Base-by-base conservation (phyloP, 306 rosid genomes). In the Vigna mungo region DNA sequence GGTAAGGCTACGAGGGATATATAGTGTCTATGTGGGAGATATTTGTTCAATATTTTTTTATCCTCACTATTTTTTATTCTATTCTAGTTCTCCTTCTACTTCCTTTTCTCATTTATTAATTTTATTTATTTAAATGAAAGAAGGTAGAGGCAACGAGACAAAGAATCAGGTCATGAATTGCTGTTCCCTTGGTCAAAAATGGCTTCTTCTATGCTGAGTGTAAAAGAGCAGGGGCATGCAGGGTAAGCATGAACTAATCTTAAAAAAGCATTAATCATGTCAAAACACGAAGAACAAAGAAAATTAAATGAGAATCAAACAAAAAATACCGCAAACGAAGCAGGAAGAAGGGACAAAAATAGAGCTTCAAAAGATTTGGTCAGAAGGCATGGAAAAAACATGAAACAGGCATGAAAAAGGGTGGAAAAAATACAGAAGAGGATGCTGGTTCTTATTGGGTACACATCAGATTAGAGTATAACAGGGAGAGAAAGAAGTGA, bases 1-100 rank as follows among this genome's bases (percentile, higher is more conserved):
- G 51, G 78, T 5, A 27, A 88, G 89, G 97, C 85, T 72, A 27
- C 79, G 79, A 88, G 91, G 91, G n/a, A n/a, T n/a, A n/a, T n/a
- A 93, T 48, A 79, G 96, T 71, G 81, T n/a, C 51, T 89, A 90
- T 71, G 85, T 85, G 91, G 59, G 84, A 85, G 18, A 66, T 66
- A 66, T 43, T 41, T 66, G 4, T 20, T 65, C 52, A 18, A 17
- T 21, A 62, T 62, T 36, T 62, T 59, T 18, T 65, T 39, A 9
- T 63, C 69, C 21, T n/a, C 49, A 3, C 32, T 61, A 44, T 15
- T 30, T 14, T 34, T 62, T 62, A 62, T 63, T 63, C 39, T 64
- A 39, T 41, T 64, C 30, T 39, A 64, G 0, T 64, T 30, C 12
- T 37, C 34, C 43, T 65, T 41, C 32, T 65, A 5, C 2, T 41